A percentile compares a stretch with the other conserved stretches of the same genome.
These are phyloP conservation scores for Geopyxis carbonaria DNA, from an alignment of 495 filamentous ascomycete species.

Conservation along the genomic window DNA sequence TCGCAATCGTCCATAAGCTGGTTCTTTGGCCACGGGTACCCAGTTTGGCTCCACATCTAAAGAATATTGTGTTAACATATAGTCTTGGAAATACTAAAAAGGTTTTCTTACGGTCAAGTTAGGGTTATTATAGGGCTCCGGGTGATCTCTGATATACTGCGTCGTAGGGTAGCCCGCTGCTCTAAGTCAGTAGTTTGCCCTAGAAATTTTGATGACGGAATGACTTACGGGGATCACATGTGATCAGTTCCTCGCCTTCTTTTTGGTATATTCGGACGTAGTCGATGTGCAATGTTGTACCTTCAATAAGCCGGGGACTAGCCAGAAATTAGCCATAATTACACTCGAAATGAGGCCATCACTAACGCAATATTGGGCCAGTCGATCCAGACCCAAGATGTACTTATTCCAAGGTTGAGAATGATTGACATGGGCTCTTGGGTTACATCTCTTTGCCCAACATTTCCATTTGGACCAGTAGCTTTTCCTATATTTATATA, in stretches of 20 bases:
- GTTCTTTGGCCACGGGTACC: conserved; percentile 35
- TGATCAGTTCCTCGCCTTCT: conserved; percentile 37
- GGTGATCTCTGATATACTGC: conserved; percentile 47
- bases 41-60: conserved; percentile 32
- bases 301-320: conserved; percentile 11
- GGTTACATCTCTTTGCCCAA: conserved; percentile 15
- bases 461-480: conserved; percentile 20
- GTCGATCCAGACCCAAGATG: conserved; percentile 48
- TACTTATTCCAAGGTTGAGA: conserved; percentile 59
- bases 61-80: neutral
- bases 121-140: conserved; percentile 43
- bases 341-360: conserved; percentile 26
- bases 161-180: conserved; percentile 47
- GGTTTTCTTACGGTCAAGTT: conserved; percentile 38
- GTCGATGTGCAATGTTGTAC: conserved; percentile 55
- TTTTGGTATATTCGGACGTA: conserved; percentile 65
- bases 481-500: conserved; percentile 52
- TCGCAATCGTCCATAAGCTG: conserved; percentile 32
- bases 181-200: neutral
- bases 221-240: conserved; percentile 45
- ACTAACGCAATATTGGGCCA: conserved; percentile 30
- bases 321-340: neutral
- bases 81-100: neutral
- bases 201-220: neutral
- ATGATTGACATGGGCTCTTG: conserved; percentile 33